These are phyloP conservation scores for Didymella pomorum DNA, from an alignment of 2,329 filamentous ascomycete species.

Conservation along the genomic window DNA sequence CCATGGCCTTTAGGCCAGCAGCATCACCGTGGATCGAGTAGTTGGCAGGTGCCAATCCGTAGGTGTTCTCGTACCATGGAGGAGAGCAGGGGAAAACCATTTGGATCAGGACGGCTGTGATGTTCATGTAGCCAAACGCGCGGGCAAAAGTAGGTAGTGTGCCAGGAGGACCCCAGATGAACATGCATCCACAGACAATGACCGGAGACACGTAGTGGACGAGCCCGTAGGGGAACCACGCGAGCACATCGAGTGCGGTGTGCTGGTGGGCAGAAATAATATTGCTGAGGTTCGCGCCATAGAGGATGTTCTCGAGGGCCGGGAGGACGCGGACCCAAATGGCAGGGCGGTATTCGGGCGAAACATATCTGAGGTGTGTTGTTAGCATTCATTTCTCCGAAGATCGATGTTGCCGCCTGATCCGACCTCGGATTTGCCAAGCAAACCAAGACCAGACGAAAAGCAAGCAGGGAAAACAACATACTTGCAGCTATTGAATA, in stretches of 20 bases:
- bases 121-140: slow-evolving; percentile 91
- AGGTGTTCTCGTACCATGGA: slow-evolving; percentile 95
- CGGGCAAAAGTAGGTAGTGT: slow-evolving; percentile 85
- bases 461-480: slow-evolving; percentile 50
- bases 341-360: slow-evolving; percentile 84
- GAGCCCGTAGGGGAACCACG: slow-evolving; percentile 92
- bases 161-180: slow-evolving; percentile 87
- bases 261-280: slow-evolving; percentile 91
- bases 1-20: slow-evolving; percentile 86
- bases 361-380: slow-evolving; percentile 74
- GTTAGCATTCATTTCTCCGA: slow-evolving; percentile 27
- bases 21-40: slow-evolving; percentile 91
- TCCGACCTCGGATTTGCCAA: slow-evolving; percentile 11
- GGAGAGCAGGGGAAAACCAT: slow-evolving; percentile 91
- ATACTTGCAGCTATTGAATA: slow-evolving; percentile 94
- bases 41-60: slow-evolving; percentile 88
- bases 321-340: slow-evolving; percentile 97
- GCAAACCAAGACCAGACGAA: slow-evolving; percentile 5
- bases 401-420: slow-evolving; percentile 9
- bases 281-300: slow-evolving; percentile 94
- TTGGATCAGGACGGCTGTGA: slow-evolving; percentile 86
- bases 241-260: slow-evolving; percentile 82
- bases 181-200: slow-evolving; percentile 79
- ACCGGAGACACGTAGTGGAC: slow-evolving; percentile 88
- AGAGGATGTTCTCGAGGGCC: slow-evolving; percentile 93